phyloP scores from a whole-genome alignment of 225 moss, liverwort and hornwort genomes.

The Asterella californica region DNA sequence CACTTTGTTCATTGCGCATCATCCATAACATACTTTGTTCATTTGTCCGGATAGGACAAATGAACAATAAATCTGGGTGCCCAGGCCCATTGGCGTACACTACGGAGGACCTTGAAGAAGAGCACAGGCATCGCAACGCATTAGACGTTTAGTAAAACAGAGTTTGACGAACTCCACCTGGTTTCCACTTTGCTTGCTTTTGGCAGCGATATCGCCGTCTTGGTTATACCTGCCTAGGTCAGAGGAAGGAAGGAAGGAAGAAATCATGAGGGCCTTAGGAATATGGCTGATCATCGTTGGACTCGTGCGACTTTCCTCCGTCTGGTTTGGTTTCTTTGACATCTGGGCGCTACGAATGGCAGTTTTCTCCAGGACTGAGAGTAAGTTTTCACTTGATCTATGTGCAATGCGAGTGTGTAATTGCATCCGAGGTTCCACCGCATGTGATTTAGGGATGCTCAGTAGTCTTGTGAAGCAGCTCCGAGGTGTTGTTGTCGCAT shows the following conservation, averaged over 20 bases:
- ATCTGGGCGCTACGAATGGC: conserved; percentile 68
- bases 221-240: not conserved
- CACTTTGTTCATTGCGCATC: no score
- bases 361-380: conserved; percentile 73
- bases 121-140: no score
- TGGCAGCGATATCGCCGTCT: not conserved
- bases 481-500: no score
- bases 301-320: conserved; percentile 66
- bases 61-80: not conserved
- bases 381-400: conserved; percentile 36
- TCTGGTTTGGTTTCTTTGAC: conserved; percentile 88
- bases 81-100: no score
- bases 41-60: not conserved
- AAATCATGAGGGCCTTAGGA: conserved; percentile 61
- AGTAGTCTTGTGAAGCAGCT: no score
- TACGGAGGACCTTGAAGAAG: no score
- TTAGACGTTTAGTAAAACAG: no score
- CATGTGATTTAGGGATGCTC: no score
- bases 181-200: not conserved
- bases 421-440: no score
- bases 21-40: not conserved
- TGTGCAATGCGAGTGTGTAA: not conserved
- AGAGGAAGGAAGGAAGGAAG: not conserved
- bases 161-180: no score
- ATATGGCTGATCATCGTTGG: conserved; percentile 73